phyloP scores from a whole-genome alignment of 163 green algal genomes.

The Coccomyxa subellipsoidea region DNA sequence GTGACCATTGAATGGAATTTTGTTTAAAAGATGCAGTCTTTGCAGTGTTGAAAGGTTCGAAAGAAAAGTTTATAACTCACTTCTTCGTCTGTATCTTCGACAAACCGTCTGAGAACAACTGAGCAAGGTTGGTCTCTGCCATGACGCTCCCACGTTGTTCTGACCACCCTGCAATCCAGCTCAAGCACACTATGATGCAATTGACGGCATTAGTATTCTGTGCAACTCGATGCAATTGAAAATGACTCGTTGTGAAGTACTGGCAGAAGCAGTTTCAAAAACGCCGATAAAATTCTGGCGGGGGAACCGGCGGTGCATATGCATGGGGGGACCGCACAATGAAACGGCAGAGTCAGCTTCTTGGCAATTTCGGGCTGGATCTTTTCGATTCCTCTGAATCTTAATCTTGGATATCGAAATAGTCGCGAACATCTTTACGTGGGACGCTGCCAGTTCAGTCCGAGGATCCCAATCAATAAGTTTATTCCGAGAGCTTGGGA shows the following conservation, averaged over 20 bases:
- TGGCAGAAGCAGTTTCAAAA: not conserved
- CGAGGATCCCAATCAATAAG: too few species aligned
- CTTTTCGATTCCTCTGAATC: too few species aligned
- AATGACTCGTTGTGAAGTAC: not conserved
- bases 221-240: not conserved
- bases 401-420: too few species aligned
- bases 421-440: too few species aligned
- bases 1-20: too few species aligned
- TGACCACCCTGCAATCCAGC: not conserved
- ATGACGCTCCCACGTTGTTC: not conserved
- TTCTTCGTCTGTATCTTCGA: not conserved
- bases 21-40: too few species aligned
- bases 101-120: not conserved
- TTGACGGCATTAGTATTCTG: too few species aligned
- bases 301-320: not conserved
- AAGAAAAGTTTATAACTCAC: too few species aligned
- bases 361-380: not conserved
- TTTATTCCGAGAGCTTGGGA: too few species aligned
- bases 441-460: too few species aligned
- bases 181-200: too few species aligned
- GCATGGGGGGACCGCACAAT: not conserved
- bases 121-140: not conserved
- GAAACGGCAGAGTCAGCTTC: not conserved
- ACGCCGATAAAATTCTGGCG: not conserved
- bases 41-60: too few species aligned